Evolutionary conservation across 495 filamentous ascomycete genomes (phyloP).

Genomic region (Neurospora sp.): DNA sequence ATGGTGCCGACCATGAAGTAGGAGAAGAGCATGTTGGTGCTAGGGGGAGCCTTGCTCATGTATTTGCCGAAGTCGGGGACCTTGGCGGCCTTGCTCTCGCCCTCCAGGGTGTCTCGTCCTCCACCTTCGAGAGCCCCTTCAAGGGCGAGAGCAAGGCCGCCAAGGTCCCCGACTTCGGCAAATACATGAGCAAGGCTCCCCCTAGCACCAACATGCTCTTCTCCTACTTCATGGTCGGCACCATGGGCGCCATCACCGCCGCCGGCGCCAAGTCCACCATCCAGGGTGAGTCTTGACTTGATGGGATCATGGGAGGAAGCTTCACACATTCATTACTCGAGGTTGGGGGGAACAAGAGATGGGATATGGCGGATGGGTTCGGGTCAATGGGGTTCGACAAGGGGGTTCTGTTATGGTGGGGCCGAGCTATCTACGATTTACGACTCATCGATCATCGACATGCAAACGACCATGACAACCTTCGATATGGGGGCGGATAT

Average conservation of each 20-base stretch:
- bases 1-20: no score
- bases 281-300: constrained; percentile 57
- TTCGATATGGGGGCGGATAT: background rate
- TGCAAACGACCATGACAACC: background rate
- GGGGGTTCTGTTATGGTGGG: background rate
- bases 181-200: constrained; percentile 64
- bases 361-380: background rate
- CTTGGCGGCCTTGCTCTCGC: no score
- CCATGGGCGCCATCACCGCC: constrained; percentile 81
- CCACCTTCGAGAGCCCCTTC: constrained; percentile 46
- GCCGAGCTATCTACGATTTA: background rate
- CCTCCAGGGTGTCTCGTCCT: constrained; percentile 23
- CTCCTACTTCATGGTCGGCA: constrained; percentile 96
- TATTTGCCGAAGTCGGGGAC: no score
- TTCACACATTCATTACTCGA: constrained; percentile 4
- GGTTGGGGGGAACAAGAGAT: background rate
- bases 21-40: no score
- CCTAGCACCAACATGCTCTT: constrained; percentile 71
- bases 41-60: no score
- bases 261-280: constrained; percentile 95
- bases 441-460: background rate
- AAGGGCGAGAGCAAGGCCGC: constrained; percentile 44
- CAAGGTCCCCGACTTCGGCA: constrained; percentile 81
- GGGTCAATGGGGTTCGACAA: background rate
- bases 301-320: background rate